Evolutionary conservation across 176 grass and related monocot genomes (phyloP), one percentile per base, ranked within the genome.

Genomic region (Phragmites australis): DNA sequence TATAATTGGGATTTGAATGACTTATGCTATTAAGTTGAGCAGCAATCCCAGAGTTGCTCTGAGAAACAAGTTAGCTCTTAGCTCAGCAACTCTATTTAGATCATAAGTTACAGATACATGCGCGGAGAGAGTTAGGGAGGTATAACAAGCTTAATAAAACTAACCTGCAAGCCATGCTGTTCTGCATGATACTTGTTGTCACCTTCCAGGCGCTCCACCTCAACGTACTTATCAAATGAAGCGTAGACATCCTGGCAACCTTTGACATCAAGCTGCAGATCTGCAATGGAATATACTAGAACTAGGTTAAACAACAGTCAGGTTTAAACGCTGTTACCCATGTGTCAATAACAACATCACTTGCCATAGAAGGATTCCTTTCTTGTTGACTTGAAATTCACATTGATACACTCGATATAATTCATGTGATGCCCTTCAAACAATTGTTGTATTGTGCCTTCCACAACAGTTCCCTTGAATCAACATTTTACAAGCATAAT

Each of bases 381-480:
- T 84, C 97, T 96, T 68, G 93, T 99, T 26, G 97, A 99, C 83
- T 99, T 99, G 37, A 93, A 96, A 86, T 96, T 88, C 51, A 99
- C 97, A 71, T 99, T 99, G 81, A 99, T 93, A 62, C 97, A 99
- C 70, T 98, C 95, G 0, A 98, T 98, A 73, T 93, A 99, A 78
- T 95, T 99, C 92, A 99, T 99, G 74, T 99, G 97, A 89, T 99
- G 97, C 15, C 97, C 97, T 86, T 99, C 97, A 79, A 96, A 99
- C 82, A 99, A 89, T 79, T 99, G 93, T 31, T 99, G 93, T 76
- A 99, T 99, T 25, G 97, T 95, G 47, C 97, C 97, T 71, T 95
- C 97, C 48, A 99, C 97, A 75, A 99, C 97, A 81, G 93, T 99
- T 82, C 97, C 96, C 96, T 98, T 81, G 82, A 77, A 86, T 84